Evolutionary conservation across 2,329 filamentous ascomycete species (phyloP).

Genomic region (Zasmidium citrigriseum): DNA sequence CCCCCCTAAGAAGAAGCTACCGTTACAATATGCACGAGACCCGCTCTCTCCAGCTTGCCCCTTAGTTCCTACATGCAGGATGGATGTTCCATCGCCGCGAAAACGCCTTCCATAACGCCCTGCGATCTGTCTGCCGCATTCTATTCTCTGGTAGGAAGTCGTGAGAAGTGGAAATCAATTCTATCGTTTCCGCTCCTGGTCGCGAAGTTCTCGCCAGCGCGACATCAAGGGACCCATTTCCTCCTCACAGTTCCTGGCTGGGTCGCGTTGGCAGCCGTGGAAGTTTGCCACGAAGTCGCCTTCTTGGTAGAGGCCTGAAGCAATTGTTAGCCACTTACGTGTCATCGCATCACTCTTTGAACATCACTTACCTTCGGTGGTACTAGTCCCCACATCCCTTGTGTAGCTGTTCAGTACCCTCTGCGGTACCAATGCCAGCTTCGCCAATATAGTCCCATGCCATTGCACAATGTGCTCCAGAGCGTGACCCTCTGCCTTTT

Average conservation of each 20-base stretch:
- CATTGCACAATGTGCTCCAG: constrained; percentile 70
- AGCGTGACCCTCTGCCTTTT: constrained; percentile 89
- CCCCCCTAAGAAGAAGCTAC: background rate
- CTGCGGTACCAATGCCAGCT: constrained; percentile 87
- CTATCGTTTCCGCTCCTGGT: constrained; percentile 24
- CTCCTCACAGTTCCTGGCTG: constrained; percentile 60
- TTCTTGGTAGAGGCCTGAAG: constrained; percentile 63
- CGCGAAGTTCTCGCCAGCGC: constrained; percentile 37
- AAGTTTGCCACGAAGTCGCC: constrained; percentile 86
- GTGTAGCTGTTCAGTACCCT: constrained; percentile 79
- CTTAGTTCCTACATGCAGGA: background rate
- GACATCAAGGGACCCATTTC: constrained; percentile 63
- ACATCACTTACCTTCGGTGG: constrained; percentile 27
- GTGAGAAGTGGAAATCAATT: background rate
- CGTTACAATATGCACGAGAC: background rate
- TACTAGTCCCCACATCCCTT: constrained; percentile 39
- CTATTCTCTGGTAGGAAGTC: background rate
- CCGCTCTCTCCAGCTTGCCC: background rate
- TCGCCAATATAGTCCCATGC: constrained; percentile 93
- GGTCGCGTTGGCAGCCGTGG: constrained; percentile 64
- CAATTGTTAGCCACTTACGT: constrained; percentile 33
- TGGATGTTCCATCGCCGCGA: background rate
- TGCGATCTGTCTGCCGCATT: background rate
- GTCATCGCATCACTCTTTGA: too few relatives aligned
- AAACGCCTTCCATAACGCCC: background rate